Evolutionary conservation across 176 grass and related monocot species (phyloP), one percentile per base, ranked within the genome.

Genomic region (Pharus latifolius): DNA sequence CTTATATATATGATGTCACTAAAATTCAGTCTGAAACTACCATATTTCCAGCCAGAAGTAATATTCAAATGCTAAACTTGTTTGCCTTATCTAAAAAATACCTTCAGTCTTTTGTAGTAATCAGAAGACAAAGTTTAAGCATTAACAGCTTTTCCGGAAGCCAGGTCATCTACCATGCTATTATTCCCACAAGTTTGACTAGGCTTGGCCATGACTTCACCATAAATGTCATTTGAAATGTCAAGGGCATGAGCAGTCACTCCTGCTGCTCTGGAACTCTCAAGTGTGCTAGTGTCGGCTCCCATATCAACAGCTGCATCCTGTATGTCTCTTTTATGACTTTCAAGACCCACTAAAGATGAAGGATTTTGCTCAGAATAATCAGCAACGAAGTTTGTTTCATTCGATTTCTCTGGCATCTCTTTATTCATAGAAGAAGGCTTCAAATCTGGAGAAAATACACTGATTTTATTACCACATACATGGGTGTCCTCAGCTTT

Each of bases 91-190:
- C 24, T 66, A 84, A 60, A 65, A 14, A 49, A 67, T 84, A 84
- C 82, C 82, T 78, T 75, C 10, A 40, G 45, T 46, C 62, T 52
- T 67, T 29, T 73, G 34, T 44, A 67, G 51, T 26, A 84, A 60
- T n/a, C n/a, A 66, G 73, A 64, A 67, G 34, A 25, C 24, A 31
- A 60, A 65, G 60, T 31, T 79, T 60, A 80, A 80, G 62, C 57
- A 80, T 74, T 69, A 67, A 65, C 53, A 69, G 59, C 65, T 44
- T 77, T 49, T 69, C 65, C 69, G 70, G 76, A 79, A 86, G 68
- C 41, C 59, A 60, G 24, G 69, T 72, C 70, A 56, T 76, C 66
- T 56, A 76, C 52, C 59, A 63, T 30, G 67, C 49, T 44, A 66
- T 55, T 72, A 67, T 46, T 76, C 80, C 65, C 63, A 75, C 60